Conservation (phyloP, 2,329 filamentous ascomycete species). For the Pezicula carpinea region DNA sequence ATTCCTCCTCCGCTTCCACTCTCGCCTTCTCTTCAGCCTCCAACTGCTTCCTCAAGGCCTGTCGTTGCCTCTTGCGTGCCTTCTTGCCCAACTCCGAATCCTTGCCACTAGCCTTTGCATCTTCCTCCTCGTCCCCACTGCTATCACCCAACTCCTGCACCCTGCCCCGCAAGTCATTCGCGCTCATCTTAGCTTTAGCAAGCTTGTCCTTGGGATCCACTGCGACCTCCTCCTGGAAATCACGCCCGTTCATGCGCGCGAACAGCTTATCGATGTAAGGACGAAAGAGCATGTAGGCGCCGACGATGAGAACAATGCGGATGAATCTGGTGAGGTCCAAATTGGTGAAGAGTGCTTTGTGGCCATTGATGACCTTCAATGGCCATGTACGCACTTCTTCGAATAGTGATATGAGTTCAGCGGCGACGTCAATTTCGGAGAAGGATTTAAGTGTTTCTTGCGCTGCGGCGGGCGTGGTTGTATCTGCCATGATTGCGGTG, state of each 20-base stretch:
- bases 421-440: not conserved
- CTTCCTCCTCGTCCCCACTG: constrained; percentile 43
- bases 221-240: constrained; percentile 51
- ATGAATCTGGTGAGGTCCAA: constrained; percentile 55
- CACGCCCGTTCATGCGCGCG: constrained; percentile 56
- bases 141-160: constrained; percentile 44
- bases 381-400: constrained; percentile 7
- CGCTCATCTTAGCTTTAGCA: constrained; percentile 48
- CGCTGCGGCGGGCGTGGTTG: not conserved
- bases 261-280: constrained; percentile 69
- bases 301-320: constrained; percentile 65
- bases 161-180: constrained; percentile 57
- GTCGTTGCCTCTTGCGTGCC: constrained; percentile 63
- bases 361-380: constrained; percentile 39
- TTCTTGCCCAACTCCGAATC: constrained; percentile 60
- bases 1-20: constrained; percentile 53
- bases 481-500: constrained; percentile 3
- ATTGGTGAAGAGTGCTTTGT: constrained; percentile 42
- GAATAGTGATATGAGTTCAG: not conserved
- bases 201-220: constrained; percentile 52
- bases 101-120: constrained; percentile 25
- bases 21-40: constrained; percentile 53
- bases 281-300: constrained; percentile 68
- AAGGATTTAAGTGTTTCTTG: not conserved
- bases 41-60: constrained; percentile 60